Evolutionary conservation across 208 protist species (phyloP).

Genomic region (Acanthamoeba healyi): DNA sequence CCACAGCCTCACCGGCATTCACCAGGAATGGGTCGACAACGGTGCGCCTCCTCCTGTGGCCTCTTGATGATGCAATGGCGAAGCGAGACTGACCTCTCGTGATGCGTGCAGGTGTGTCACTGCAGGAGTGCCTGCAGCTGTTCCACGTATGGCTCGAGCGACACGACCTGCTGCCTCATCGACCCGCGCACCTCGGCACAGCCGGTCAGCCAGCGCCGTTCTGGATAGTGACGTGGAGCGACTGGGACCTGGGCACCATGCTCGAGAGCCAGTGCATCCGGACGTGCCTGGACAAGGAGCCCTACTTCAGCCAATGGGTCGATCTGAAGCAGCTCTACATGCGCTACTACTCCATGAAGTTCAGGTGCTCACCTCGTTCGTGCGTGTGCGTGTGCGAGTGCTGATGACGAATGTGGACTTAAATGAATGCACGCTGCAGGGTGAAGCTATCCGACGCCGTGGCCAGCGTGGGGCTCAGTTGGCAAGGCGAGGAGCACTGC

Average conservation of each 20-base stretch:
- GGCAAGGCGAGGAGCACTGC: not conserved
- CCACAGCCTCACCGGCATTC: conserved; percentile 96
- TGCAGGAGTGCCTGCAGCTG: not conserved
- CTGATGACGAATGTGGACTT: too few relatives aligned
- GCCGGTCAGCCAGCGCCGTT: too few relatives aligned
- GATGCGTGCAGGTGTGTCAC: not conserved
- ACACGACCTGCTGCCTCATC: conserved; percentile 76
- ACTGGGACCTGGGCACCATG: conserved; percentile 95
- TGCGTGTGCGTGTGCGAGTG: too few relatives aligned
- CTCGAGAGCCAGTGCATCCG: conserved; percentile 44
- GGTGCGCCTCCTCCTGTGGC: too few relatives aligned
- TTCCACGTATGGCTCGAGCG: conserved; percentile 90
- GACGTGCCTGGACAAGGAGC: not conserved
- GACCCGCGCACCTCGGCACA: not conserved
- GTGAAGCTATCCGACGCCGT: conserved; percentile 1
- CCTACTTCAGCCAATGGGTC: not conserved
- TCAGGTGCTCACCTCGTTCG: too few relatives aligned
- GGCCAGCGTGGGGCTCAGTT: not conserved
- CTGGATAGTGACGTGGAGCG: conserved; percentile 94
- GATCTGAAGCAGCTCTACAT: conserved; percentile 8
- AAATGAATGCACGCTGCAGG: too few relatives aligned
- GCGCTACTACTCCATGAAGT: conserved; percentile 12
- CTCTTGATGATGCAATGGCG: too few relatives aligned
- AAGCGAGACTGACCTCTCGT: too few relatives aligned
- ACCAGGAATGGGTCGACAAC: conserved; percentile 93